These are phyloP conservation scores for Blakeslea trispora DNA, from an alignment of 371 early-diverging fungal species.

Conservation along the genomic window DNA sequence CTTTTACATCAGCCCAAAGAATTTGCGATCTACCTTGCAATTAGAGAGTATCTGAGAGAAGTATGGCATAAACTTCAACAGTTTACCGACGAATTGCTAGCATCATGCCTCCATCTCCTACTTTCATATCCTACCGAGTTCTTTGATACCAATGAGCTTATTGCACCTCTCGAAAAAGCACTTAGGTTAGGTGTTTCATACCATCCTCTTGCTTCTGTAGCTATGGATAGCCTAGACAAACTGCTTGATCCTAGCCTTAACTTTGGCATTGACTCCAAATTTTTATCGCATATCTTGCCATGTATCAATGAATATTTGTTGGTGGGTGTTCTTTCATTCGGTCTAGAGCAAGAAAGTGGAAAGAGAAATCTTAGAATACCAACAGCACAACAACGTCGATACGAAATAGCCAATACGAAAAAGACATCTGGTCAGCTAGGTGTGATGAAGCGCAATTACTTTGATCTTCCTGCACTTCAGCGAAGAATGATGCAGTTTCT, in stretches of 20 bases:
- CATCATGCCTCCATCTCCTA: slow-evolving; percentile 66
- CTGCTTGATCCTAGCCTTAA: slow-evolving; percentile 44
- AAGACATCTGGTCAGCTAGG: slow-evolving; percentile 23
- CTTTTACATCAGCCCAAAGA: slow-evolving; percentile 17
- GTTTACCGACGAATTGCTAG: slow-evolving; percentile 79
- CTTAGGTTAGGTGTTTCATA: slow-evolving; percentile 71
- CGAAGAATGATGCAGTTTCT: slow-evolving; percentile 64
- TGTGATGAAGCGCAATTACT: slow-evolving; percentile 15
- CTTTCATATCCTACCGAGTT: slow-evolving; percentile 66
- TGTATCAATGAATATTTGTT: slow-evolving; percentile 68
- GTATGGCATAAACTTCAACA: slow-evolving; percentile 64
- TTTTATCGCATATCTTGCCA: slow-evolving; percentile 54
- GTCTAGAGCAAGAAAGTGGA: slow-evolving; percentile 7
- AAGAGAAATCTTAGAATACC: slow-evolving; percentile 16
- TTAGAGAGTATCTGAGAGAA: slow-evolving; percentile 59
- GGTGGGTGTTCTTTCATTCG: slow-evolving; percentile 37
- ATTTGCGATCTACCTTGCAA: slow-evolving; percentile 35
- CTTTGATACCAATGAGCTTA: slow-evolving; percentile 49
- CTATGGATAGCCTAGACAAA: slow-evolving; percentile 65
- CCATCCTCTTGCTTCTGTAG: slow-evolving; percentile 63
- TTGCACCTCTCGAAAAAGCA: slow-evolving; percentile 61
- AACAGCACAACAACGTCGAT: slow-evolving; percentile 20
- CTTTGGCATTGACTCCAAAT: slow-evolving; percentile 20
- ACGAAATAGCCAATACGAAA: slow-evolving; percentile 13
- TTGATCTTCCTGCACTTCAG: slow-evolving; percentile 51